A percentile compares a stretch with the other conserved stretches of the same genome.
phyloP scores from a whole-genome alignment of 2,329 filamentous ascomycete genomes.

The Incumbomyces delicatus region DNA sequence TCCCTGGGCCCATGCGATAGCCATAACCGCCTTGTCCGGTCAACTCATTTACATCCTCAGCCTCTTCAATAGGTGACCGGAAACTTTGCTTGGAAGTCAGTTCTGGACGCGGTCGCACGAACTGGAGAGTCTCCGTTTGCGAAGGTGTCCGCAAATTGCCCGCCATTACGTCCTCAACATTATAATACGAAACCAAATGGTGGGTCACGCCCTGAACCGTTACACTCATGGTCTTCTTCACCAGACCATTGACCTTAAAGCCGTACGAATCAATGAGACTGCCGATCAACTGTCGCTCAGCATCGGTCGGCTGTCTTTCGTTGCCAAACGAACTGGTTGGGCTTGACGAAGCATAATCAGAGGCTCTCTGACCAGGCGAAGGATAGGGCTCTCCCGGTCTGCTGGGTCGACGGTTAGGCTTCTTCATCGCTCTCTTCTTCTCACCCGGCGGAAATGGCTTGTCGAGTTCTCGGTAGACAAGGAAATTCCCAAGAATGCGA shows the following conservation, averaged over 20 bases:
- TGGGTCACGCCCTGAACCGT: slow-evolving; percentile 64
- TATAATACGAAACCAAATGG: slow-evolving; percentile 85
- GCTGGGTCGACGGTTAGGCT: slow-evolving; percentile 43
- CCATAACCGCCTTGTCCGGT: slow-evolving; percentile 31
- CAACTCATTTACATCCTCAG: slow-evolving; percentile 37
- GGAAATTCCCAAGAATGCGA: slow-evolving; percentile 72
- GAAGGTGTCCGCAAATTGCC: slow-evolving; percentile 50
- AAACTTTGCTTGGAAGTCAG: slow-evolving; percentile 57
- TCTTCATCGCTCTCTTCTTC: slow-evolving; percentile 75
- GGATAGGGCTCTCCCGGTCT: slow-evolving; percentile 46
- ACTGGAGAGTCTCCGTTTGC: slow-evolving; percentile 41
- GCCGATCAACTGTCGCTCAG: slow-evolving; percentile 58
- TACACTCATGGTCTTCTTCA: slow-evolving; percentile 90
- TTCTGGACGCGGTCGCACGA: slow-evolving; percentile 47
- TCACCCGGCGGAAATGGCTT: slow-evolving; percentile 70
- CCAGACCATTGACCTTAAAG: slow-evolving; percentile 70
- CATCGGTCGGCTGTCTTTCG: slow-evolving; percentile 33
- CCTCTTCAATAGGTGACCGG: slow-evolving; percentile 54
- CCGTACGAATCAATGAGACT: slow-evolving; percentile 83
- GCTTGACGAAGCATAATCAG: slow-evolving; percentile 1
- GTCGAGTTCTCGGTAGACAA: slow-evolving; percentile 74
- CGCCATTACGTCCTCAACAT: slow-evolving; percentile 62
- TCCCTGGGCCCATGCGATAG: slow-evolving; percentile 28
- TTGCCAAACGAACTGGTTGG: slow-evolving; percentile 6
- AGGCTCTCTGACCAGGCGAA: slow-evolving; percentile 17